Evolutionary conservation across 306 rosid genomes (phyloP).

Genomic region (Echinosophora koreensis): DNA sequence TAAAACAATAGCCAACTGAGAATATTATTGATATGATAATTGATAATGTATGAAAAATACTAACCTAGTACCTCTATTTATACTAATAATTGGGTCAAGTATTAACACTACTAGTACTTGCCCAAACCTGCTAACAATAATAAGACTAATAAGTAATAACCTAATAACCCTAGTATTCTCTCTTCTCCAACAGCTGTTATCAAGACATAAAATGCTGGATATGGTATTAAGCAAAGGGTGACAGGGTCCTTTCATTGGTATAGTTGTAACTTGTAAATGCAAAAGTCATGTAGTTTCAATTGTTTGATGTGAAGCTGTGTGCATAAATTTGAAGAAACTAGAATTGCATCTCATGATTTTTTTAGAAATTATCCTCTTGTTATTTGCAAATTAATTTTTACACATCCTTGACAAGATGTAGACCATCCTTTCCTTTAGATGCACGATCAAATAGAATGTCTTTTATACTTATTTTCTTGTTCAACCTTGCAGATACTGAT

Average conservation of each 20-base stretch:
- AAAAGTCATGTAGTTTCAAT: constrained; percentile 9
- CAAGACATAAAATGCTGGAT: constrained; percentile 15
- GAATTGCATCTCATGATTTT: constrained; percentile 4
- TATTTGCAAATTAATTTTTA: constrained; percentile 23
- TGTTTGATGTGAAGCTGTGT: constrained; percentile 22
- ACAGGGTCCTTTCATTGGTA: not conserved
- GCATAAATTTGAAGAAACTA: constrained; percentile 31
- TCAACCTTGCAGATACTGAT: constrained; percentile 68
- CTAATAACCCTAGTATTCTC: too few species aligned
- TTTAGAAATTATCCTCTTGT: not conserved
- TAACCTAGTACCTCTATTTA: too few species aligned
- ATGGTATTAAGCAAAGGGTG: constrained; percentile 29
- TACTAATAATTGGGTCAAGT: too few species aligned
- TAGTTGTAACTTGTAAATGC: not conserved
- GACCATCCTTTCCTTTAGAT: constrained; percentile 24
- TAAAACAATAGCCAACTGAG: not conserved
- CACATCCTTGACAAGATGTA: not conserved
- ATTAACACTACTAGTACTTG: not conserved
- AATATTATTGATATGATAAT: too few species aligned
- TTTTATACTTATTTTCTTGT: constrained; percentile 34
- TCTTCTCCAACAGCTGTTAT: not conserved
- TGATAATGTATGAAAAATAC: too few species aligned
- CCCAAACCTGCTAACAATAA: too few species aligned
- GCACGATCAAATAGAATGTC: constrained; percentile 1
- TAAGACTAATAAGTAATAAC: too few species aligned